These are phyloP conservation scores for Lentithecium fluviatile DNA, from an alignment of 495 filamentous ascomycete genomes.

Conservation along the genomic window DNA sequence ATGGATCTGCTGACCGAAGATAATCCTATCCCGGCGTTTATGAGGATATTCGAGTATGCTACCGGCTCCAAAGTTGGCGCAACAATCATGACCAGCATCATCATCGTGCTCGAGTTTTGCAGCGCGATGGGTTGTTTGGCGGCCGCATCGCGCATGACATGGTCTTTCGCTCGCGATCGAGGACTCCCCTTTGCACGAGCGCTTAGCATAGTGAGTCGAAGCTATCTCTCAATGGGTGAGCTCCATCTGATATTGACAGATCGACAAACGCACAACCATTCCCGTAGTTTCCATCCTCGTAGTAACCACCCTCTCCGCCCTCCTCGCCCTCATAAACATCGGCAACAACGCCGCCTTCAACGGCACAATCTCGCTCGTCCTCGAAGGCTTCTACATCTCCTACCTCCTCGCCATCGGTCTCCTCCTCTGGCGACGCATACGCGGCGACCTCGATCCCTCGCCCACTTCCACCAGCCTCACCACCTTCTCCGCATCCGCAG, in stretches of 20 bases:
- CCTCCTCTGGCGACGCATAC: slow-evolving; percentile 52
- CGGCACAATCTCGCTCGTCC: slow-evolving; percentile 17
- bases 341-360: slow-evolving; percentile 14
- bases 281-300: slow-evolving; percentile 16
- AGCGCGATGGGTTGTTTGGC: slow-evolving; percentile 52
- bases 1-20: slow-evolving; percentile 16
- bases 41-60: slow-evolving; percentile 54
- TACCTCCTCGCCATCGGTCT: slow-evolving; percentile 41
- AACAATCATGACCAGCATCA: slow-evolving; percentile 51
- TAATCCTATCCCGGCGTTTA: slow-evolving; percentile 50
- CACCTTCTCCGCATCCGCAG: slow-evolving; percentile 33
- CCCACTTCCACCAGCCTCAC: slow-evolving; percentile 9
- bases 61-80: slow-evolving; percentile 49
- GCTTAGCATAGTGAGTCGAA: slow-evolving; percentile 48
- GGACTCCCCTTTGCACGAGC: slow-evolving; percentile 56
- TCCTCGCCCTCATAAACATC: slow-evolving; percentile 17
- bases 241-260: neutral
- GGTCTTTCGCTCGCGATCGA: slow-evolving; percentile 57
- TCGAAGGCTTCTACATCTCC: slow-evolving; percentile 26
- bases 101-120: slow-evolving; percentile 50
- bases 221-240: neutral
- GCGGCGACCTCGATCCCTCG: slow-evolving; percentile 42
- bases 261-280: slow-evolving; percentile 20
- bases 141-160: slow-evolving; percentile 58
- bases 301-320: slow-evolving; percentile 11